Conservation (phyloP, 345 rosid genomes). For the Corchorus capsularis region DNA sequence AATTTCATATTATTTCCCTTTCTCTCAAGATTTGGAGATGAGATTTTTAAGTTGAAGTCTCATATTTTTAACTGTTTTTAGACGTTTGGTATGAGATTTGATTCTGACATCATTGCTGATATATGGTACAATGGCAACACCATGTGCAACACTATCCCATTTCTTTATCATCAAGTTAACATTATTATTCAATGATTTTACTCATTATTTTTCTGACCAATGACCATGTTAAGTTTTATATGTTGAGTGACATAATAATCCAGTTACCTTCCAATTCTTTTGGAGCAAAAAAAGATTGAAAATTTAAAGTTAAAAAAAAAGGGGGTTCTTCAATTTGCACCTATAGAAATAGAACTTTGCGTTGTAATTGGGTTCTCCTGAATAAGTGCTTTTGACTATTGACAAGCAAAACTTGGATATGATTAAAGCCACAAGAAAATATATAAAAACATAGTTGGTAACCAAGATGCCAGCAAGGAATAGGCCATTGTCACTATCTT, state of each 20-base stretch:
- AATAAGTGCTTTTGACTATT: neutral
- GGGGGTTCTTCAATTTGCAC: neutral
- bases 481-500: neutral
- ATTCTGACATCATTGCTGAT: neutral
- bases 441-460: neutral
- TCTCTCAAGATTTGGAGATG: neutral
- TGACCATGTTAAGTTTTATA: too few species aligned
- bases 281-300: neutral
- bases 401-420: conserved; percentile 1
- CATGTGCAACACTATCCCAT: neutral
- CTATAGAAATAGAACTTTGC: neutral
- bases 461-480: neutral
- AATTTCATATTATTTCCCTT: neutral
- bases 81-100: too few species aligned
- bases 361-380: neutral
- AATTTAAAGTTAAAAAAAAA: neutral
- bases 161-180: neutral
- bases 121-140: neutral
- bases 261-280: neutral
- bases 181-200: neutral
- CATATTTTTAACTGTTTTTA: neutral
- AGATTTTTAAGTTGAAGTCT: neutral
- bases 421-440: neutral
- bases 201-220: neutral
- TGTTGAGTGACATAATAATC: neutral